These are phyloP conservation scores for Coemansia sp. DNA, from an alignment of 192 early-diverging fungal species.

Conservation along the genomic window DNA sequence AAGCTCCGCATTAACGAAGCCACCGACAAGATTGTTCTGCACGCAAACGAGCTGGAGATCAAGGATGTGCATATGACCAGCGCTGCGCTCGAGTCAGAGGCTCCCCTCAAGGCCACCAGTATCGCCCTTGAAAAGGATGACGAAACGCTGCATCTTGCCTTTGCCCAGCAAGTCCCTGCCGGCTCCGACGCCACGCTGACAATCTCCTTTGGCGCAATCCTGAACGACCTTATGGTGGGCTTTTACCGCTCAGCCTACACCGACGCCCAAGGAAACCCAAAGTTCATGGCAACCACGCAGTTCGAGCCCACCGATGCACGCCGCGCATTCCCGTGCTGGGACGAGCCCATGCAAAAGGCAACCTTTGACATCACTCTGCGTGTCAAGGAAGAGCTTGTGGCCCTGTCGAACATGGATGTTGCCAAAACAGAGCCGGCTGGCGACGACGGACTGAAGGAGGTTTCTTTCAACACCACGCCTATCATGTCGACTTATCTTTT, in stretches of 20 bases:
- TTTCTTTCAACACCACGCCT: slow-evolving; percentile 87
- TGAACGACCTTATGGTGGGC: slow-evolving; percentile 89
- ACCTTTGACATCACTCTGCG: slow-evolving; percentile 89
- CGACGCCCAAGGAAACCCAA: slow-evolving; percentile 58
- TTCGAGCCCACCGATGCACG: slow-evolving; percentile 93
- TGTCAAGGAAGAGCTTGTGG: slow-evolving; percentile 72
- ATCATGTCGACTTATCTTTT: slow-evolving; percentile 93
- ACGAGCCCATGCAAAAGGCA: slow-evolving; percentile 95
- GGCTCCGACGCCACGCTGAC: slow-evolving; percentile 56
- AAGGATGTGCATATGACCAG: slow-evolving; percentile 40
- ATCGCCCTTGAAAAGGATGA: slow-evolving; percentile 34
- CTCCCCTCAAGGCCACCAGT: slow-evolving; percentile 21
- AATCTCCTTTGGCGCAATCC: slow-evolving; percentile 63
- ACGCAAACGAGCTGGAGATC: slow-evolving; percentile 68
- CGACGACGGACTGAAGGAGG: slow-evolving; percentile 64
- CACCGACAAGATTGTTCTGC: slow-evolving; percentile 66
- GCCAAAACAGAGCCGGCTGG: slow-evolving; percentile 37
- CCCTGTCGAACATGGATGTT: slow-evolving; percentile 88
- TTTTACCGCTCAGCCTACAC: slow-evolving; percentile 89
- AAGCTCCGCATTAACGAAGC: slow-evolving; percentile 65
- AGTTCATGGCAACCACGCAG: slow-evolving; percentile 88
- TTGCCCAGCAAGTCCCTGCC: slow-evolving; percentile 58
- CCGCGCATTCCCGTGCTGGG: slow-evolving; percentile 94
- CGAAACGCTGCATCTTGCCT: slow-evolving; percentile 58
- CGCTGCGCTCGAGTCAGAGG: slow-evolving; percentile 50